Percentiles rank a stretch among this genome's conserved stretches.
Conservation (phyloP, 2,329 filamentous ascomycete species). For the Geoglossum cookeanum region DNA sequence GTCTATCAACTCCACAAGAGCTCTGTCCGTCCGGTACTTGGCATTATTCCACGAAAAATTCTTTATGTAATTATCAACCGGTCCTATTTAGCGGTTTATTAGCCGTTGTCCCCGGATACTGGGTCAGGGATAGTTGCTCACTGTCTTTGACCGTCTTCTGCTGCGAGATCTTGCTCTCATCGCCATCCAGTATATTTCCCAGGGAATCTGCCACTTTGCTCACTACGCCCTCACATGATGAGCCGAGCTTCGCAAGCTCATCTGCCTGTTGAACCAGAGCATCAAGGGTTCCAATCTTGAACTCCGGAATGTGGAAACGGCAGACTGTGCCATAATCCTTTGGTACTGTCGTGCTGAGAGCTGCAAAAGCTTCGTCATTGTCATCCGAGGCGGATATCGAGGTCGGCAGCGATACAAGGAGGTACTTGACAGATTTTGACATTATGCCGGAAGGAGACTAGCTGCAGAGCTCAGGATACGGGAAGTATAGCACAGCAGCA, state of each 20-base stretch:
- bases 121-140: conserved; percentile 26
- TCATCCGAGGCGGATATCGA: conserved; percentile 68
- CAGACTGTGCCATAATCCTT: conserved; percentile 57
- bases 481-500: not conserved
- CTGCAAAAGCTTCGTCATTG: conserved; percentile 60
- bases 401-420: conserved; percentile 76
- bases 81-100: conserved; percentile 37
- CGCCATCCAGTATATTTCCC: conserved; percentile 61
- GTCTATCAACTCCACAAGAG: conserved; percentile 71
- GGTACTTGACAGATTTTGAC: conserved; percentile 38
- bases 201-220: conserved; percentile 77
- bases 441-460: not conserved
- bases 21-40: conserved; percentile 85
- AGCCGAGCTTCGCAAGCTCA: conserved; percentile 75
- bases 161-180: conserved; percentile 62
- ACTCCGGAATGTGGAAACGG: conserved; percentile 70
- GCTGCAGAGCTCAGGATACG: not conserved
- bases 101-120: conserved; percentile 3
- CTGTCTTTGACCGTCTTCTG: conserved; percentile 93
- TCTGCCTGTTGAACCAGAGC: conserved; percentile 91
- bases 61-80: conserved; percentile 82
- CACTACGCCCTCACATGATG: conserved; percentile 61
- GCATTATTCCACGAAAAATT: conserved; percentile 94
- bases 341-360: conserved; percentile 52
- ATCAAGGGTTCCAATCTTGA: conserved; percentile 96